Conservation (phyloP, 495 filamentous ascomycete genomes). For the Parachaetomium inaequale region DNA sequence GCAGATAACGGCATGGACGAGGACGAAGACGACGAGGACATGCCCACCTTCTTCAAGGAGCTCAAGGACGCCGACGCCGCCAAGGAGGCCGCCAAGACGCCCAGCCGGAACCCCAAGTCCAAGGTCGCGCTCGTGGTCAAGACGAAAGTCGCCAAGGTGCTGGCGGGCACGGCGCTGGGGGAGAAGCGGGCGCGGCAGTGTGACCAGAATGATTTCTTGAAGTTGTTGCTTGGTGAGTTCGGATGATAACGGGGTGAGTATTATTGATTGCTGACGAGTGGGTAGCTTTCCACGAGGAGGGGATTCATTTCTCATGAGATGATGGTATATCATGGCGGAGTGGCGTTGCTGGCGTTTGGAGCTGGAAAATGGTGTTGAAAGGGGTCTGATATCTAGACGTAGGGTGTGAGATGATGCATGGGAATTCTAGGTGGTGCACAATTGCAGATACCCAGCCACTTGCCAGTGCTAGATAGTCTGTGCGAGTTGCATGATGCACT, state of each 20-base stretch:
- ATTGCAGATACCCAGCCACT: no score
- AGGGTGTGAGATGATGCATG: no score
- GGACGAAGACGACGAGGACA: slow-evolving; percentile 37
- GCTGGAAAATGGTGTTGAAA: background rate
- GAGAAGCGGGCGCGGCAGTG: slow-evolving; percentile 79
- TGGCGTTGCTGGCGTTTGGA: slow-evolving; percentile 14
- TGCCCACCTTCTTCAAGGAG: slow-evolving; percentile 76
- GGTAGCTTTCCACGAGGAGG: slow-evolving; percentile 71
- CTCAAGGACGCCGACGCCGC: slow-evolving; percentile 47
- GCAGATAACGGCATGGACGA: slow-evolving; percentile 39
- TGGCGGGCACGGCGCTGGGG: slow-evolving; percentile 70
- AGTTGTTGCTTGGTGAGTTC: slow-evolving; percentile 38
- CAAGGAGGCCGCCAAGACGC: slow-evolving; percentile 43
- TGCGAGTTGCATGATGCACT: no score
- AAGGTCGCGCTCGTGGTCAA: slow-evolving; percentile 73
- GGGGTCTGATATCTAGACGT: background rate
- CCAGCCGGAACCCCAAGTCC: slow-evolving; percentile 57
- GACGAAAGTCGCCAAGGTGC: slow-evolving; percentile 76
- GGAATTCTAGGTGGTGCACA: no score
- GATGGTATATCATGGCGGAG: background rate
- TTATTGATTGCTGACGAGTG: slow-evolving; percentile 29
- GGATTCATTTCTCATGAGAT: slow-evolving; percentile 76
- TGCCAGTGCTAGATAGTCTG: no score
- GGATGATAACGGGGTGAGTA: slow-evolving; percentile 5
- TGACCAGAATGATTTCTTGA: slow-evolving; percentile 86